These are phyloP conservation scores for Picea sitchensis DNA, from an alignment of 75 land plant species.

Conservation along the genomic window DNA sequence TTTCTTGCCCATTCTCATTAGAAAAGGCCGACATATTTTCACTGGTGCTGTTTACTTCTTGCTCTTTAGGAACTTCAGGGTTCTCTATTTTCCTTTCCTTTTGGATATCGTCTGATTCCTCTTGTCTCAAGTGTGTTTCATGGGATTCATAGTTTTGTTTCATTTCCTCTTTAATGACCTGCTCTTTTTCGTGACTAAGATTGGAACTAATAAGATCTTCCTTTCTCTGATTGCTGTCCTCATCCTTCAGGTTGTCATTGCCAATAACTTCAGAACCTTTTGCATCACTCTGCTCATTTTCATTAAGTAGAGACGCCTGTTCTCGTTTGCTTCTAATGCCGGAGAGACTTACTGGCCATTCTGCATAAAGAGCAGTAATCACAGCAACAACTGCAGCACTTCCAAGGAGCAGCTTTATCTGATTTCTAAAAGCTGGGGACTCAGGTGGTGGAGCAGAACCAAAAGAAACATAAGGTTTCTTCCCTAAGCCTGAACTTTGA, in stretches of 20 bases:
- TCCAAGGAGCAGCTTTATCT: constrained; percentile 1
- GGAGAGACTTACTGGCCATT: background rate
- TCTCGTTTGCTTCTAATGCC: constrained; percentile 1
- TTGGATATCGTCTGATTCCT: background rate
- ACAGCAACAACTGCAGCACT: constrained; percentile 4
- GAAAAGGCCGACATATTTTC: background rate
- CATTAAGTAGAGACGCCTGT: background rate
- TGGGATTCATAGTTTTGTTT: background rate
- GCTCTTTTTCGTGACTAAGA: background rate
- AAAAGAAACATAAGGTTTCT: background rate
- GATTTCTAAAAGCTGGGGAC: constrained; percentile 5
- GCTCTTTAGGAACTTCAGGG: background rate
- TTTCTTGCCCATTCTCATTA: background rate
- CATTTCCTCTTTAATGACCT: background rate
- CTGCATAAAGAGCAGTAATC: background rate
- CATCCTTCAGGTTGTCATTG: background rate
- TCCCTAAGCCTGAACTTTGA: background rate
- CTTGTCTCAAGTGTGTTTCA: background rate
- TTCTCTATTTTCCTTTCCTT: background rate
- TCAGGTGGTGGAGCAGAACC: background rate
- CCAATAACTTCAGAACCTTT: background rate
- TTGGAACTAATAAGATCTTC: constrained; percentile 1
- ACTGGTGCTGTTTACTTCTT: background rate
- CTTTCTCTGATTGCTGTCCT: background rate
- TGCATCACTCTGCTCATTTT: constrained; percentile 1